Evolutionary conservation across 208 protist genomes (phyloP), one percentile per base, ranked within the genome.

Genomic region (Crithidia fasciculata): DNA sequence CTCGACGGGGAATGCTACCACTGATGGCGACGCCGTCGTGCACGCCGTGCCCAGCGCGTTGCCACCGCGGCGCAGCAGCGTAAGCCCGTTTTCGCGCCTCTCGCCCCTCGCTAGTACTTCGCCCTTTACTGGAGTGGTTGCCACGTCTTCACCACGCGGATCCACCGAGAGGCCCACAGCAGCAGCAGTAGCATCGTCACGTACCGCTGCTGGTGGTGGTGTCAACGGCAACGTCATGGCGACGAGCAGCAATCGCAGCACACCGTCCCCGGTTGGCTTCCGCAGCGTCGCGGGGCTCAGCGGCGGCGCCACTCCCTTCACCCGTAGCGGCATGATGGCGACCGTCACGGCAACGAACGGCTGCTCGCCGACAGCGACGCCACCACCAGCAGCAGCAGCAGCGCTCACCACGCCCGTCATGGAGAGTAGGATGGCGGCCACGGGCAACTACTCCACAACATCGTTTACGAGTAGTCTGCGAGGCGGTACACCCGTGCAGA

Each of bases 31-130:
- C 28, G 28, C 28, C 28, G 0, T 28, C 40, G 54, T 19, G 8
- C 40, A 9, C 2, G 19, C 28, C 28, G 28, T 28, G 28, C 28
- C 28, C 62, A 56, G 49, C 15, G 47, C 13, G 47, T 56, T 9
- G 19, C 15, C 62, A 36, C 49, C 47, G 49, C 28, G 62, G 18
- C 15, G 47, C 2, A 67, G 49, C 62, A 67, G 62, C 49, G 37
- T 13, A 5, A 67, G 62, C 13, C 62, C 62, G 40, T 43, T 67
- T 2, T 8, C 12, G 49, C 41, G 49, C 18, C n/a, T 19, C 6
- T 18, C 18, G 12, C 49, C 44, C 9, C 28, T 44, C 5, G 10
- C 62, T 28, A 54, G 49, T 15, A 28, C 1, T 28, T 28, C 28
- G 28, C 28, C 28, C 28, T 28, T 28, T 28, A 28, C 28, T 1